A percentile compares a stretch with the other conserved stretches of the same genome.
These are phyloP conservation scores for Rhodotorula glutinis DNA, from an alignment of 1,284 basidiomycete genomes.

Conservation along the genomic window DNA sequence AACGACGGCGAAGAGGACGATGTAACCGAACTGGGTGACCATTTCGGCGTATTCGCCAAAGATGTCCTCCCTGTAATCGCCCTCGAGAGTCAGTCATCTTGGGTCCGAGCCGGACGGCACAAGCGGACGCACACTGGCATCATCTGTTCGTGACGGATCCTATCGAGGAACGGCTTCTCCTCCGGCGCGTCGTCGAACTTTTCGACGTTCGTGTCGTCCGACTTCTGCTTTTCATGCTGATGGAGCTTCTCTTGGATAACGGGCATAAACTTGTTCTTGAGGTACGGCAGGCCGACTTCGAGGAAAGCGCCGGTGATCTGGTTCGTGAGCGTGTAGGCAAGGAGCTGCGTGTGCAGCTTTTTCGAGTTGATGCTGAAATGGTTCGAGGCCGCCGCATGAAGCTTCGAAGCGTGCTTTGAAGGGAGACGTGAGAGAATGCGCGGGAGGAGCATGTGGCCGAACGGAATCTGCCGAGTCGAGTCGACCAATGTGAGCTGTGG, in stretches of 20 bases:
- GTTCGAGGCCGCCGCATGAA: constrained; percentile 28
- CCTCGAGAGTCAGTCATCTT: not conserved
- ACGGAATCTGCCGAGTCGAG: constrained; percentile 68
- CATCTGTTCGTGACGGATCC: constrained; percentile 70
- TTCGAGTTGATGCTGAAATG: constrained; percentile 53
- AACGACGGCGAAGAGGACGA: constrained; percentile 85
- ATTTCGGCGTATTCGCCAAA: constrained; percentile 53
- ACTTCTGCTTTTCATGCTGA: not conserved
- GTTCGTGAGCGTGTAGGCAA: constrained; percentile 89
- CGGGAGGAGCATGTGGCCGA: constrained; percentile 55
- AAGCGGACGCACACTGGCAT: constrained; percentile 65
- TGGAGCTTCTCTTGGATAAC: constrained; percentile 35
- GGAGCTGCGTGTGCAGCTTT: constrained; percentile 85
- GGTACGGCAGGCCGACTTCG: constrained; percentile 80
- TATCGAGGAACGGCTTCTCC: constrained; percentile 70
- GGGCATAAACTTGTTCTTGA: constrained; percentile 32
- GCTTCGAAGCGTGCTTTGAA: constrained; percentile 38
- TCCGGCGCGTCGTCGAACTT: constrained; percentile 49
- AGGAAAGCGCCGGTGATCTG: constrained; percentile 73
- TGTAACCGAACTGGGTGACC: constrained; percentile 71
- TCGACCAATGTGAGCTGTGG: no score
- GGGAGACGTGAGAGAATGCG: constrained; percentile 63
- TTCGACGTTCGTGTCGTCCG: not conserved
- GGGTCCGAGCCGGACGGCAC: no score
- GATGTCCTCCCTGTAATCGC: constrained; percentile 45